Evolutionary conservation across 352 stramenopile species (phyloP).

Genomic region (Globisporangium spinosum): DNA sequence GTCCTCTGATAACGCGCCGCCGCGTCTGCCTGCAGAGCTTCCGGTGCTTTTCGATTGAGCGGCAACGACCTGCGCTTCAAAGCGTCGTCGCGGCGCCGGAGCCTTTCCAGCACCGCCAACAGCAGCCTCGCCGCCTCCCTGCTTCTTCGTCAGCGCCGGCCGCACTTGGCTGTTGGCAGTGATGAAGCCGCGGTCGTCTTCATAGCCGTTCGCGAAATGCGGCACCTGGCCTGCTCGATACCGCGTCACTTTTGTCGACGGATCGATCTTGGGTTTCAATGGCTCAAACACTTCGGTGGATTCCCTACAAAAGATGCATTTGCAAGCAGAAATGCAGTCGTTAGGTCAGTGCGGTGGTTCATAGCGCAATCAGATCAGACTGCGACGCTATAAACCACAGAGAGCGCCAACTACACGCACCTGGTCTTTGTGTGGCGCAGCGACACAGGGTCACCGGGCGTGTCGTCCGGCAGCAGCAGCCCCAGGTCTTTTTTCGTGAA

Average conservation of each 20-base stretch:
- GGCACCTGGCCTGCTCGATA: slow-evolving; percentile 83
- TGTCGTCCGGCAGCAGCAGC: slow-evolving; percentile 76
- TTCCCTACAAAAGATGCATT: slow-evolving; percentile 31
- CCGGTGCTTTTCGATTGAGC: slow-evolving; percentile 5
- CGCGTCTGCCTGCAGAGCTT: not conserved
- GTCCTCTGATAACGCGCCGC: slow-evolving; percentile 7
- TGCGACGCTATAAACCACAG: not conserved
- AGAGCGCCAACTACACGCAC: slow-evolving; percentile 19
- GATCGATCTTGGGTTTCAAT: slow-evolving; percentile 77
- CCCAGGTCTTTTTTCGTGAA: slow-evolving; percentile 89
- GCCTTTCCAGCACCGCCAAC: slow-evolving; percentile 9
- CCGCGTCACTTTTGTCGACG: slow-evolving; percentile 75
- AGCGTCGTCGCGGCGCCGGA: slow-evolving; percentile 29
- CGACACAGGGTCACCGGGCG: slow-evolving; percentile 71
- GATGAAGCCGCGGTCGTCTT: slow-evolving; percentile 78
- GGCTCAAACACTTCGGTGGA: slow-evolving; percentile 69
- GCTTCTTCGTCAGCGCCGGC: slow-evolving; percentile 16
- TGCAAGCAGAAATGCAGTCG: slow-evolving; percentile 1
- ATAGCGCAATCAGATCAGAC: not conserved
- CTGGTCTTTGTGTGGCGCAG: slow-evolving; percentile 71
- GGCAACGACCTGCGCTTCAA: slow-evolving; percentile 57
- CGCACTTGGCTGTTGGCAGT: slow-evolving; percentile 67
- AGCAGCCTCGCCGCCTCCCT: not conserved
- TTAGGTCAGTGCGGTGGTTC: not conserved
- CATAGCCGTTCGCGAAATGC: slow-evolving; percentile 65